Percentiles rank a stretch among this genome's conserved stretches.
These are phyloP conservation scores for Trichosporon sp. DNA, from an alignment of 1,284 basidiomycete species.

Conservation along the genomic window DNA sequence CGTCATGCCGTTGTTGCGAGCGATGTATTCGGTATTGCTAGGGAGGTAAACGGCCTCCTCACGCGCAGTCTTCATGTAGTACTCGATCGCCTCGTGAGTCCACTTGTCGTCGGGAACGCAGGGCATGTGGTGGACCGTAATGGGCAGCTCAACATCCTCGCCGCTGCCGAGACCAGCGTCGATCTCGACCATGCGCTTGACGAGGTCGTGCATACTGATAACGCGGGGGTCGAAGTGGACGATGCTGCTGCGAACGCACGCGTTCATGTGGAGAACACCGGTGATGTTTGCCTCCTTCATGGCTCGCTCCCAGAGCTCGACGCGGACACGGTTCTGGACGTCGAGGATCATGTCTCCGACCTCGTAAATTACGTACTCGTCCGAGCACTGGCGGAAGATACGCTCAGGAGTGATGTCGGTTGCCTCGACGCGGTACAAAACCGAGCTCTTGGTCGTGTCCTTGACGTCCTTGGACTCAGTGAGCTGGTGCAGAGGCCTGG, in stretches of 20 bases:
- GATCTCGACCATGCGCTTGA: slow-evolving; percentile 54
- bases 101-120: slow-evolving; percentile 67
- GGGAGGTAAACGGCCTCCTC: slow-evolving; percentile 65
- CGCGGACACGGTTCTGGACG: slow-evolving; percentile 61
- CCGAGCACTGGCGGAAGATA: slow-evolving; percentile 60
- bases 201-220: slow-evolving; percentile 58
- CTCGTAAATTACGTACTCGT: slow-evolving; percentile 65
- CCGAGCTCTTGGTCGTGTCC: slow-evolving; percentile 28
- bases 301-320: slow-evolving; percentile 64
- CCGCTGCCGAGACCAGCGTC: slow-evolving; percentile 21
- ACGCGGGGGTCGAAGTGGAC: slow-evolving; percentile 62
- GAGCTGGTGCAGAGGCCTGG: slow-evolving; percentile 26
- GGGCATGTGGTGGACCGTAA: slow-evolving; percentile 64
- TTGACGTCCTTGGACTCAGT: slow-evolving; percentile 22
- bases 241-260: slow-evolving; percentile 66
- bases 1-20: slow-evolving; percentile 60
- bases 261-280: slow-evolving; percentile 60
- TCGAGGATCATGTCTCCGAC: slow-evolving; percentile 63
- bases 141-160: slow-evolving; percentile 59
- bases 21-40: slow-evolving; percentile 68
- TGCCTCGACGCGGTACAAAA: slow-evolving; percentile 26
- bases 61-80: slow-evolving; percentile 59
- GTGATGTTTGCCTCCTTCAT: slow-evolving; percentile 50
- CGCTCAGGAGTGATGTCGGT: slow-evolving; percentile 25
- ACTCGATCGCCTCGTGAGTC: slow-evolving; percentile 63